Percentiles rank a stretch among this genome's conserved stretches.
Evolutionary conservation across 148 eudicot species (phyloP).

Genomic region (Camellia japonica): DNA sequence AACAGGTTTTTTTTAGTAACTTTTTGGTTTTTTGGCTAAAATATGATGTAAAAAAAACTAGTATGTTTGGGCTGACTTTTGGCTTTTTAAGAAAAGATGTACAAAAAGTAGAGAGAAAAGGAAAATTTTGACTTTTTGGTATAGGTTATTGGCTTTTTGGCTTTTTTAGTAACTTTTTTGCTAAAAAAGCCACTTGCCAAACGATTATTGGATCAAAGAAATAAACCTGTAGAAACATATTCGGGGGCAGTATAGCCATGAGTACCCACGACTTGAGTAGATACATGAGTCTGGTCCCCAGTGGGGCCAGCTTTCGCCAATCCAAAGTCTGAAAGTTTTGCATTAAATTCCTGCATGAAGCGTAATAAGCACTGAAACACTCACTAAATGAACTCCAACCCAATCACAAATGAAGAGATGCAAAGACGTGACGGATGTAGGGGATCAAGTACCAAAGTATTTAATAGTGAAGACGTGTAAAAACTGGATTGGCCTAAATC

Average conservation of each 20-base stretch:
- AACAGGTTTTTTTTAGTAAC: too few species aligned
- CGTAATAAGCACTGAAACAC: constrained; percentile 4
- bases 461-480: not conserved
- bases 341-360: constrained; percentile 43
- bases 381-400: not conserved
- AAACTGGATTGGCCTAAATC: not conserved
- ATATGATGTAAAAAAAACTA: too few species aligned
- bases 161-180: too few species aligned
- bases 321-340: constrained; percentile 61
- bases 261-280: constrained; percentile 51
- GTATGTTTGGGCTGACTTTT: too few species aligned
- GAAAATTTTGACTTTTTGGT: too few species aligned
- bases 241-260: constrained; percentile 55
- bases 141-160: too few species aligned
- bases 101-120: too few species aligned
- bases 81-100: too few species aligned
- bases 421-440: not conserved
- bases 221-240: constrained; percentile 41
- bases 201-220: not conserved
- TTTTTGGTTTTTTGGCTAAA: too few species aligned
- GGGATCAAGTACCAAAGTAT: not conserved
- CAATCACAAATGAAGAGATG: not conserved
- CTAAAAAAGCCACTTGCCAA: too few species aligned
- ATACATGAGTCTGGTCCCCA: constrained; percentile 39
- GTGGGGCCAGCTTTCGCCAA: constrained; percentile 52